Conservation (phyloP, 441 rosid genomes). For the Gossypium gossypioides region DNA sequence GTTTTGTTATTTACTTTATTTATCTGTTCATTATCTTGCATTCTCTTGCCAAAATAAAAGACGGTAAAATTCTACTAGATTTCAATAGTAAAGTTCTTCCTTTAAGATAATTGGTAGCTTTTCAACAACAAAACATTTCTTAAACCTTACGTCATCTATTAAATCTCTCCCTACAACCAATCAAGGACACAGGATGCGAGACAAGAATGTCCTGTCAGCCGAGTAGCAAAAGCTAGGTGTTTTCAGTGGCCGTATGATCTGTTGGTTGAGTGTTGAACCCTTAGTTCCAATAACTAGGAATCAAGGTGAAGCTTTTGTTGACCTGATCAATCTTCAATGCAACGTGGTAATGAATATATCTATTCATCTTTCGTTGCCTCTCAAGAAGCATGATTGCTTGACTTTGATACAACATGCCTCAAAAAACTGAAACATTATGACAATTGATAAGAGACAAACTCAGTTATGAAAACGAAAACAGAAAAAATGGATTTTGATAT, state of each 20-base stretch:
- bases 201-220: neutral
- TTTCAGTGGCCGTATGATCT: neutral
- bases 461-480: neutral
- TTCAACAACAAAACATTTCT: neutral
- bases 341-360: neutral
- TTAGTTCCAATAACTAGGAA: neutral
- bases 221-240: neutral
- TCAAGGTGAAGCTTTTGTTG: neutral
- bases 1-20: neutral
- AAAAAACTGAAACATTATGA: neutral
- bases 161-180: neutral
- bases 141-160: neutral
- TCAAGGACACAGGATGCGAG: neutral
- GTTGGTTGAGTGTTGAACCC: neutral
- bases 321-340: neutral
- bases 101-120: neutral
- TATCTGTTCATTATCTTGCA: neutral
- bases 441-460: neutral
- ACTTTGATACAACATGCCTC: neutral
- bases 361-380: neutral
- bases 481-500: constrained; percentile 14
- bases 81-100: neutral
- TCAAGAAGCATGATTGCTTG: neutral
- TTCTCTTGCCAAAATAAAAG: neutral
- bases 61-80: neutral